Percentiles rank a stretch among this genome's conserved stretches.
phyloP scores from a whole-genome alignment of 306 rosid species.

The Ochetophila trinervis region DNA sequence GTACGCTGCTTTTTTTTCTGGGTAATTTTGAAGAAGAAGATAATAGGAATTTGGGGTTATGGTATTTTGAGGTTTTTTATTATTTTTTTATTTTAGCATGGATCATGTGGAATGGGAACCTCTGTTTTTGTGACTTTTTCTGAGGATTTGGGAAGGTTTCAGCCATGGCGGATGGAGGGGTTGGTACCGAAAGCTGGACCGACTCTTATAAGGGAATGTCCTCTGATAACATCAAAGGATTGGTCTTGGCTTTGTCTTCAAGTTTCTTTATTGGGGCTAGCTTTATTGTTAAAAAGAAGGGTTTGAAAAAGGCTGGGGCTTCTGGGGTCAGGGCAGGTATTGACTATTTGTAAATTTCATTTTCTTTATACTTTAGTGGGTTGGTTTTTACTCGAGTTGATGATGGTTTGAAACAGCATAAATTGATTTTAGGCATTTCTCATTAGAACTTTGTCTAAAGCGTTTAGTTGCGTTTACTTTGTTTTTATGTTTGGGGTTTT shows the following conservation, averaged over 20 bases:
- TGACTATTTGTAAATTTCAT: not conserved
- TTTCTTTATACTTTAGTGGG: not conserved
- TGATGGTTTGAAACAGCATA: no score
- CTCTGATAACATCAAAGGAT: slow-evolving; percentile 71
- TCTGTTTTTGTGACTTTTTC: not conserved
- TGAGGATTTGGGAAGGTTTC: not conserved
- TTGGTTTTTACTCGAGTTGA: no score
- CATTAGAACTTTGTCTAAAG: no score
- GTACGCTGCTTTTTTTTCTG: not conserved
- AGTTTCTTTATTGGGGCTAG: slow-evolving; percentile 87
- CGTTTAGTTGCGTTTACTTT: no score
- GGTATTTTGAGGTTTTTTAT: not conserved
- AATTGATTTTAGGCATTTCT: no score
- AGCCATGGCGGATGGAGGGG: slow-evolving; percentile 22
- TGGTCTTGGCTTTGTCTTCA: slow-evolving; percentile 74
- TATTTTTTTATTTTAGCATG: not conserved
- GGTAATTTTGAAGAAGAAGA: not conserved
- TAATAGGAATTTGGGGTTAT: not conserved
- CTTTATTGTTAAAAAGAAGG: slow-evolving; percentile 88
- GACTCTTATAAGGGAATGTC: slow-evolving; percentile 67
- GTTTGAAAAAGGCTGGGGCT: slow-evolving; percentile 88
- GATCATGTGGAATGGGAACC: slow-evolving; percentile 3
- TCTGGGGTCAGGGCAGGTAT: slow-evolving; percentile 85
- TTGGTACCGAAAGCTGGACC: slow-evolving; percentile 52
- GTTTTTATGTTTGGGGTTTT: no score